phyloP scores from a whole-genome alignment of 1,139 yeast species.

The Taiozyma onychis region DNA sequence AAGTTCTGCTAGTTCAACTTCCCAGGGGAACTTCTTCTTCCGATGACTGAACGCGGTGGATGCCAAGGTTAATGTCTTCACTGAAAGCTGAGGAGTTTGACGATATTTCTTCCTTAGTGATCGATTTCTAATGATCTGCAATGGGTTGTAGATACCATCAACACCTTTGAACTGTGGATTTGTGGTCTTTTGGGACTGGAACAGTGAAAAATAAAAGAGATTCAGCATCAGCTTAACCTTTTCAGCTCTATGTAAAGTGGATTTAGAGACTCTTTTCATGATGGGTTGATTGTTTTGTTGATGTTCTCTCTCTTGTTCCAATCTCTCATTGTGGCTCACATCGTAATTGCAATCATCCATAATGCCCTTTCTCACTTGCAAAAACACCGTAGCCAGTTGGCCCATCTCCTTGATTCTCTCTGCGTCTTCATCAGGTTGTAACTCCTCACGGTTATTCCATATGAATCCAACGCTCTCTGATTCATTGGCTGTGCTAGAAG shows the following conservation, averaged over 20 bases:
- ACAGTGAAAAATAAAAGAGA: conserved; percentile 45
- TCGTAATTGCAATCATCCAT: conserved; percentile 37
- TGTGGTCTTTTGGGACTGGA: conserved; percentile 29
- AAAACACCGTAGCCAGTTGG: conserved; percentile 37
- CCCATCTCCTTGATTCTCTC: conserved; percentile 32
- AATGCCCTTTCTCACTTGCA: conserved; percentile 39
- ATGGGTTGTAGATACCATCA: conserved; percentile 73
- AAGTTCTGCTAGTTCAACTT: conserved; percentile 58
- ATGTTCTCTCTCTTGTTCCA: conserved; percentile 15
- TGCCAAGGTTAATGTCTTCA: conserved; percentile 39
- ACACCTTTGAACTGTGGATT: conserved; percentile 31
- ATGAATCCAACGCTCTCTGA: neutral
- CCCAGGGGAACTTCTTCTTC: conserved; percentile 46
- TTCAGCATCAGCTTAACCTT: conserved; percentile 47
- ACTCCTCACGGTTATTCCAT: conserved; percentile 1
- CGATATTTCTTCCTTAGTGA: conserved; percentile 42
- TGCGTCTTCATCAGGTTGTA: neutral
- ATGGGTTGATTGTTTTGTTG: neutral
- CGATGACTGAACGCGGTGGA: conserved; percentile 48
- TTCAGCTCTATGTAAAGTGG: conserved; percentile 46
- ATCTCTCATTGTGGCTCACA: conserved; percentile 10
- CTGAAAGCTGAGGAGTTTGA: conserved; percentile 25
- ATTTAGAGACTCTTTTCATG: conserved; percentile 24
- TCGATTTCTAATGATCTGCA: conserved; percentile 73
- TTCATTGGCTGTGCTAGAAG: neutral